A percentile compares a stretch with the other conserved stretches of the same genome.
phyloP scores from a whole-genome alignment of 2,329 filamentous ascomycete genomes.

The Phaeosphaeria sp. region DNA sequence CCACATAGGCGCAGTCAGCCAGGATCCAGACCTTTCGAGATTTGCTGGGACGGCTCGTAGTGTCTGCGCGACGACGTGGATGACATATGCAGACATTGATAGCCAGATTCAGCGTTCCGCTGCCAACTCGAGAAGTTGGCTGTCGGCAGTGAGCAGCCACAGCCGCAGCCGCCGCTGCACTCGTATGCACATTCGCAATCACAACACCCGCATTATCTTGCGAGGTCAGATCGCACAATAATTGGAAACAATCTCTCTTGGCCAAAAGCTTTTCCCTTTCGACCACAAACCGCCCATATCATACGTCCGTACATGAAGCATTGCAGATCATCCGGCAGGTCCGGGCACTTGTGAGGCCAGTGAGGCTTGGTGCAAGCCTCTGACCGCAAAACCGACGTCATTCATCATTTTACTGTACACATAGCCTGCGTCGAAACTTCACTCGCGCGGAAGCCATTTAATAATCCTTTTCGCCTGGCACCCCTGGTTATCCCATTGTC shows the following conservation, averaged over 20 bases:
- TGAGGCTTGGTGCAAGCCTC: slow-evolving; percentile 10
- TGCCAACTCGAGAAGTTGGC: not conserved
- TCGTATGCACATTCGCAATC: not conserved
- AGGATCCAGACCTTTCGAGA: not conserved
- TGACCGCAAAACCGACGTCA: slow-evolving; percentile 18
- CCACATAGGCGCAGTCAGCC: not conserved
- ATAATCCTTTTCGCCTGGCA: slow-evolving; percentile 8
- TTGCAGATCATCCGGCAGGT: slow-evolving; percentile 8
- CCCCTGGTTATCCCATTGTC: slow-evolving; percentile 2
- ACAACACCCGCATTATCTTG: not conserved
- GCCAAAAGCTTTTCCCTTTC: slow-evolving; percentile 5
- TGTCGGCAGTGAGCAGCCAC: not conserved
- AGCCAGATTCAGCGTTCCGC: not conserved
- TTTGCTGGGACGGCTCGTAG: not conserved
- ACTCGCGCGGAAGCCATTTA: not conserved
- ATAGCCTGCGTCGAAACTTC: slow-evolving; percentile 10
- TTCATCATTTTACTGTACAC: slow-evolving; percentile 10
- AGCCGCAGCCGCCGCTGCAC: not conserved
- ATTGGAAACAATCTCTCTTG: not conserved
- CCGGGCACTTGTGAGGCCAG: slow-evolving; percentile 15
- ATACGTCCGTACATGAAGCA: slow-evolving; percentile 12
- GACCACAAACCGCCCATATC: not conserved
- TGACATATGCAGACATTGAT: not conserved
- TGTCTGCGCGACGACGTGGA: not conserved
- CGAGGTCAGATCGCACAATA: not conserved